These are phyloP conservation scores for Anaeramoeba flamelloides DNA, from an alignment of 78 protist genomes.

Conservation along the genomic window DNA sequence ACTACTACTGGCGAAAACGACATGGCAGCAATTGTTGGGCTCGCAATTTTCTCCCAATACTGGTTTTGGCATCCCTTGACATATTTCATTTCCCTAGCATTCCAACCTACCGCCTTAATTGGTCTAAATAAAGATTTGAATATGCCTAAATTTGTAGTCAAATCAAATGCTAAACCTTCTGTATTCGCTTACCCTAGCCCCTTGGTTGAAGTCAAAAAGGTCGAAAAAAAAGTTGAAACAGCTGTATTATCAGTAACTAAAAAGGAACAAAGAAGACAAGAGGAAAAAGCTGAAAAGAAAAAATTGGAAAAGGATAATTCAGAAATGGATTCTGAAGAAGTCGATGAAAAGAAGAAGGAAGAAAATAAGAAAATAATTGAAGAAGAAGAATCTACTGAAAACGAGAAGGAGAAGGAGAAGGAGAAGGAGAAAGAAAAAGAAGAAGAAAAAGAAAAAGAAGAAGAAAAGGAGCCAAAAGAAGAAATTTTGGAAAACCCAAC, in stretches of 20 bases:
- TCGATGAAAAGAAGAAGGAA: constrained; percentile 13
- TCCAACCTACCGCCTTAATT: constrained; percentile 81
- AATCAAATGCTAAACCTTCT: constrained; percentile 35
- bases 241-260: constrained; percentile 41
- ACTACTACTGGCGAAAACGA: constrained; percentile 43
- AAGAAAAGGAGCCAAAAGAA: constrained; percentile 8
- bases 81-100: constrained; percentile 67
- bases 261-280: constrained; percentile 13
- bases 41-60: constrained; percentile 74
- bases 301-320: too few relatives aligned
- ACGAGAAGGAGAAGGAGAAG: too few relatives aligned
- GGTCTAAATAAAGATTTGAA: constrained; percentile 48
- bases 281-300: too few relatives aligned
- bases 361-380: too few relatives aligned
- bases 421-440: constrained; percentile 12
- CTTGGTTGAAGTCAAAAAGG: too few relatives aligned
- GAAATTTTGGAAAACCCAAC: constrained; percentile 3
- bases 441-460: constrained; percentile 29
- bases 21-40: constrained; percentile 45
- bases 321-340: too few relatives aligned
- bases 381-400: too few relatives aligned
- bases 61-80: constrained; percentile 95
- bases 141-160: constrained; percentile 33
- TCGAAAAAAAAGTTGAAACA: constrained; percentile 33
- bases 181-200: constrained; percentile 73